phyloP scores from a whole-genome alignment of 371 early-diverging fungal genomes.

The Syncephalastrum monosporum region DNA sequence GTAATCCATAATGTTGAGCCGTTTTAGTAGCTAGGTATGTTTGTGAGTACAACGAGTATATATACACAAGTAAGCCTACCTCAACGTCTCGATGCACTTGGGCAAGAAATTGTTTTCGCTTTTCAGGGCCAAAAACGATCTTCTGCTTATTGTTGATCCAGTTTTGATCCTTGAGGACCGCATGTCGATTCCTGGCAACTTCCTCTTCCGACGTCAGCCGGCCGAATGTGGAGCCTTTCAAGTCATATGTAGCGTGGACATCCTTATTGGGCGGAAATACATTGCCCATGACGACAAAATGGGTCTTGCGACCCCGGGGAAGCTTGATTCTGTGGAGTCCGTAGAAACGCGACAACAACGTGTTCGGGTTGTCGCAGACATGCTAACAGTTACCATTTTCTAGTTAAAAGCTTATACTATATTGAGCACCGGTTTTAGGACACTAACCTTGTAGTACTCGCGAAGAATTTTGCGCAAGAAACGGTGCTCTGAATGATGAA shows the following conservation, averaged over 20 bases:
- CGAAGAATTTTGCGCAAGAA: slow-evolving; percentile 84
- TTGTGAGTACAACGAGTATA: neutral
- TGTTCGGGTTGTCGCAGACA: slow-evolving; percentile 88
- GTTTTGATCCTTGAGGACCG: slow-evolving; percentile 94
- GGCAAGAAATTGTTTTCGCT: slow-evolving; percentile 69
- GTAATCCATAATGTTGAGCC: slow-evolving; percentile 96
- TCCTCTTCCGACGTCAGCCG: slow-evolving; percentile 78
- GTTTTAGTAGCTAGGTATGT: slow-evolving; percentile 55
- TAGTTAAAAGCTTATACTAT: no score
- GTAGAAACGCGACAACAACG: slow-evolving; percentile 89
- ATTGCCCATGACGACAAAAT: slow-evolving; percentile 98
- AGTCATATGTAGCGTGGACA: slow-evolving; percentile 93
- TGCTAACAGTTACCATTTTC: slow-evolving; percentile 44
- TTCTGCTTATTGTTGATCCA: slow-evolving; percentile 71
- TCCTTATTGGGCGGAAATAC: slow-evolving; percentile 95
- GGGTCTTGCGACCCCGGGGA: slow-evolving; percentile 89
- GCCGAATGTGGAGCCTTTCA: slow-evolving; percentile 94
- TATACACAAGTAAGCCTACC: slow-evolving; percentile 13
- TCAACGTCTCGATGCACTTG: slow-evolving; percentile 85
- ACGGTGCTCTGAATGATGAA: slow-evolving; percentile 92
- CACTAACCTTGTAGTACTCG: slow-evolving; percentile 73
- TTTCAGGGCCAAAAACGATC: slow-evolving; percentile 84
- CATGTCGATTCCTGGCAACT: slow-evolving; percentile 69
- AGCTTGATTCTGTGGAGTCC: slow-evolving; percentile 95
- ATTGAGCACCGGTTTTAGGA: neutral